These are phyloP conservation scores for Pythium dissimile DNA, from an alignment of 352 stramenopile genomes.

Conservation along the genomic window DNA sequence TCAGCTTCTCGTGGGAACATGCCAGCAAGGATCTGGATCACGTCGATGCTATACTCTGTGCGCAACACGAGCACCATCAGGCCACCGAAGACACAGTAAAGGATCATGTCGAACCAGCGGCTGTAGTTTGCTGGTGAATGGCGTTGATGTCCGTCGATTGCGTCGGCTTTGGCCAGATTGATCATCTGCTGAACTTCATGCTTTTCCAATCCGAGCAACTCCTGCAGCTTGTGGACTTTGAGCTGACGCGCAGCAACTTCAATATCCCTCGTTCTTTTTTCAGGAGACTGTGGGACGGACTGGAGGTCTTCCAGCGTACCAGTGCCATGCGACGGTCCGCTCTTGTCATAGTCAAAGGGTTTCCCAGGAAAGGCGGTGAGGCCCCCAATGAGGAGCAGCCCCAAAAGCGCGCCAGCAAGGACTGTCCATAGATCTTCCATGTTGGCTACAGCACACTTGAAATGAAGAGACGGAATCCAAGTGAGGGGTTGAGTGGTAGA, in stretches of 20 bases:
- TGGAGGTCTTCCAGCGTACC: not conserved
- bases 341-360: conserved; percentile 48
- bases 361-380: conserved; percentile 51
- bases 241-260: conserved; percentile 35
- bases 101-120: conserved; percentile 37
- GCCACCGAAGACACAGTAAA: conserved; percentile 34
- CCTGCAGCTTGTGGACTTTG: conserved; percentile 55
- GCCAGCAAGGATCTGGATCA: conserved; percentile 33
- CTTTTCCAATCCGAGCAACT: conserved; percentile 49
- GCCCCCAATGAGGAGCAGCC: conserved; percentile 37
- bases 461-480: no score
- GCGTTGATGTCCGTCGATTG: conserved; percentile 18
- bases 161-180: conserved; percentile 31
- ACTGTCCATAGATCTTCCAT: conserved; percentile 54
- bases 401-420: conserved; percentile 34
- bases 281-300: no score
- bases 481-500: no score
- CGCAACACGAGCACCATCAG: conserved; percentile 44
- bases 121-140: conserved; percentile 25
- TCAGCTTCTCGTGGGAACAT: conserved; percentile 50
- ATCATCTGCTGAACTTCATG: conserved; percentile 39
- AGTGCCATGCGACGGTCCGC: not conserved
- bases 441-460: no score
- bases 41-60: conserved; percentile 54
- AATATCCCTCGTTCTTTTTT: conserved; percentile 17